phyloP scores from a whole-genome alignment of 2,329 filamentous ascomycete genomes.

The Trematosphaeria pertusa region DNA sequence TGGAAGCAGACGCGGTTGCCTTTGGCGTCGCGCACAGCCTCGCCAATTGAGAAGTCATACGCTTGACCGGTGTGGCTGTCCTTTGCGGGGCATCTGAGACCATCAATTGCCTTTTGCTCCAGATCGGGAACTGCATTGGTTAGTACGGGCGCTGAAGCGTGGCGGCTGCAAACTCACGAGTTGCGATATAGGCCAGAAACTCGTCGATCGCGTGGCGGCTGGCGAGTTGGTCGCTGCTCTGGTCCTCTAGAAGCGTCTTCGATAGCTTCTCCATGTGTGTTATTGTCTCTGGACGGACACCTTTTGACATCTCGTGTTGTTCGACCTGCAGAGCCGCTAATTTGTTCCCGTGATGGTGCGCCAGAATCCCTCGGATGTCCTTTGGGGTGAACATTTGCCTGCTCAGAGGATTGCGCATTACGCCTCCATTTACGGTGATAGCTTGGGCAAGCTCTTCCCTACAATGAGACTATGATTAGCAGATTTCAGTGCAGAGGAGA shows the following conservation, averaged over 20 bases:
- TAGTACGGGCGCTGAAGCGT: not conserved
- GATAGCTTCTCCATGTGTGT: conserved; percentile 38
- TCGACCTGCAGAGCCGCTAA: conserved; percentile 38
- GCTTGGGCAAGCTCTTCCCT: conserved; percentile 43
- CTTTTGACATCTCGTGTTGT: conserved; percentile 42
- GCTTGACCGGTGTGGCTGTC: conserved; percentile 44
- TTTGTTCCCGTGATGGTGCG: conserved; percentile 32
- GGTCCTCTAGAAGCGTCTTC: conserved; percentile 35
- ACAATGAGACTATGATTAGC: too few species aligned
- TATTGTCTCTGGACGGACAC: conserved; percentile 40
- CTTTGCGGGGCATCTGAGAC: conserved; percentile 37
- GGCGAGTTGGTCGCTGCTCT: conserved; percentile 31
- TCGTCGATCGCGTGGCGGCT: conserved; percentile 41
- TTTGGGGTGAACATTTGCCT: conserved; percentile 44
- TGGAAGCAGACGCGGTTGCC: conserved; percentile 45
- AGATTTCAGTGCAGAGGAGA: too few species aligned
- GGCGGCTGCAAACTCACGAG: conserved; percentile 26
- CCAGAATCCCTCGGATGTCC: conserved; percentile 39
- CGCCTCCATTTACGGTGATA: conserved; percentile 38
- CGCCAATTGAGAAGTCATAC: conserved; percentile 41
- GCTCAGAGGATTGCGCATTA: conserved; percentile 44
- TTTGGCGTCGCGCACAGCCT: conserved; percentile 42
- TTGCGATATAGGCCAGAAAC: conserved; percentile 43
- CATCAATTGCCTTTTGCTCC: conserved; percentile 40
- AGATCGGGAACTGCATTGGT: conserved; percentile 21